Conservation (phyloP, 1,139 yeast species). For the Pichia sp. region DNA sequence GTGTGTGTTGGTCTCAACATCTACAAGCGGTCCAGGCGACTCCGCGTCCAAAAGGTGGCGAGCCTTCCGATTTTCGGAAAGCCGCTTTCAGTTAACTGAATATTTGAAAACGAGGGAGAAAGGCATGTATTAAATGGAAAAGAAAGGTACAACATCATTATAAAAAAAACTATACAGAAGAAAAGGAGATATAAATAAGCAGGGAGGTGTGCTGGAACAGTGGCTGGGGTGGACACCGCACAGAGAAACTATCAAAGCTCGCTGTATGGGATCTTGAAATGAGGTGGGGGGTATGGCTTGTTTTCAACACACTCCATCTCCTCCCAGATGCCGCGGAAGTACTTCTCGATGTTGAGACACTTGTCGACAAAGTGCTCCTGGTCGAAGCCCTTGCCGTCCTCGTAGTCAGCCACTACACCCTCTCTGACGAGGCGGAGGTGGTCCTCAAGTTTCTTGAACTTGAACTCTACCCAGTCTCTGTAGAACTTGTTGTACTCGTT, state of each 20-base stretch:
- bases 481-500: slow-evolving; percentile 35
- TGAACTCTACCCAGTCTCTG: slow-evolving; percentile 36
- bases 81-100: no score
- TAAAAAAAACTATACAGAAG: neutral
- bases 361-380: slow-evolving; percentile 26
- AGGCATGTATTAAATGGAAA: neutral
- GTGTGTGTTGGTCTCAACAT: no score
- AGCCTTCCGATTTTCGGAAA: neutral
- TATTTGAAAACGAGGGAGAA: no score
- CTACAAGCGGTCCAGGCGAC: no score
- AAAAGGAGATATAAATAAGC: no score
- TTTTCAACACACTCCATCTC: slow-evolving; percentile 32
- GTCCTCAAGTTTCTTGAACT: slow-evolving; percentile 35
- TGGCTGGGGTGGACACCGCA: no score
- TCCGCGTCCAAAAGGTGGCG: neutral
- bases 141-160: neutral
- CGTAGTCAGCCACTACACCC: slow-evolving; percentile 19
- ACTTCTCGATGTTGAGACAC: slow-evolving; percentile 27
- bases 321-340: slow-evolving; percentile 26
- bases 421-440: slow-evolving; percentile 33
- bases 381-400: slow-evolving; percentile 25
- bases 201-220: no score
- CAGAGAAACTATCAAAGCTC: slow-evolving; percentile 8
- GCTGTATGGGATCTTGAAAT: slow-evolving; percentile 26
- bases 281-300: slow-evolving; percentile 29